A percentile compares a stretch with the other conserved stretches of the same genome.
Evolutionary conservation across 1,284 basidiomycete species (phyloP).

Genomic region (Naganishia sp.): DNA sequence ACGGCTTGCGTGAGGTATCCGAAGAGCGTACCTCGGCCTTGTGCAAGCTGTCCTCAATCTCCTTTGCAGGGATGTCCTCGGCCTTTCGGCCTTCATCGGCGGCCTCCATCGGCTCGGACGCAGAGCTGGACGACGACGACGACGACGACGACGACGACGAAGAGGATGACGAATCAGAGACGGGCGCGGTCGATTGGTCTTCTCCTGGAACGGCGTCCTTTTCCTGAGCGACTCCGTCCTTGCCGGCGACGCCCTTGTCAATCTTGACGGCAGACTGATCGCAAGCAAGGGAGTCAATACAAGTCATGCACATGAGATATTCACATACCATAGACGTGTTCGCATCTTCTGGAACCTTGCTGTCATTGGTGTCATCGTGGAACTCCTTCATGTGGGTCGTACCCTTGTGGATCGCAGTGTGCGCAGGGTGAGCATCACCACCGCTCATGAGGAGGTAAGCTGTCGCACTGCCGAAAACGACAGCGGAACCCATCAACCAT

Average conservation of each 20-base stretch:
- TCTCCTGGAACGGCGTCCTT: conserved; percentile 25
- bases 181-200: conserved; percentile 24
- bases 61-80: conserved; percentile 27
- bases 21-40: conserved; percentile 38
- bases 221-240: conserved; percentile 17
- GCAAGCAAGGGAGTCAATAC: neutral
- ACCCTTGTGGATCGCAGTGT: conserved; percentile 23
- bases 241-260: conserved; percentile 22
- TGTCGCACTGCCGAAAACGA: conserved; percentile 28
- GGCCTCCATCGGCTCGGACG: conserved; percentile 25
- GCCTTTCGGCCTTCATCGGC: conserved; percentile 30
- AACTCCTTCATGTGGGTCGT: conserved; percentile 32
- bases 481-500: conserved; percentile 32
- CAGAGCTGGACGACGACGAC: conserved; percentile 13
- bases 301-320: too few relatives aligned
- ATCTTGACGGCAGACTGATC: conserved; percentile 23
- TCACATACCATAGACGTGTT: conserved; percentile 7
- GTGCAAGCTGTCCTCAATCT: conserved; percentile 31
- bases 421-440: conserved; percentile 24
- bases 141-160: conserved; percentile 17
- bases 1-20: neutral
- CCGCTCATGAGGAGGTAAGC: conserved; percentile 30
- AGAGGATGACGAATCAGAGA: conserved; percentile 9
- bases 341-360: conserved; percentile 26
- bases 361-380: conserved; percentile 27